Base-by-base conservation (phyloP, 1,284 basidiomycete species). In the Mycosarcoma mackinlayi region DNA sequence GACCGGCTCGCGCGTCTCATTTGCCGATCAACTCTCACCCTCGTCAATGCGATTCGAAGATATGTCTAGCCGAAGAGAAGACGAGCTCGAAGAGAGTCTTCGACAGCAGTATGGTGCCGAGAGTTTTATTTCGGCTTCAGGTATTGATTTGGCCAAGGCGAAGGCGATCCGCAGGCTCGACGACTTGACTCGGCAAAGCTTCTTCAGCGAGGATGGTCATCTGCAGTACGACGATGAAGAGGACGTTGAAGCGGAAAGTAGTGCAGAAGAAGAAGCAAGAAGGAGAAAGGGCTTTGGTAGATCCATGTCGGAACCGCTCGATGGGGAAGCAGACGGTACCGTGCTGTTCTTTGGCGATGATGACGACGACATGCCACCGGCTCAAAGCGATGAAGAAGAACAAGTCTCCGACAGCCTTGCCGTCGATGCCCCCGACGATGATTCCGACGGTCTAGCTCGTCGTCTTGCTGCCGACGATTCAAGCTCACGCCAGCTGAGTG, bases 251-350 rank as follows among this genome's bases (percentile, higher is more conserved):
- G 58, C 38, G 8, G 47, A 48, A 53, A 24, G 56, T 23, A 3
- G 47, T 3, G 52, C 30, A 6, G 46, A 47, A 19, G 59, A 41
- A 10, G 45, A 37, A 3, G 38, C 41, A 6, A 46, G 49, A 16
- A 34, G 58, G 24, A 25, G 42, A 6, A 64, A 41, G 35, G 57
- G 60, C 38, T 3, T 41, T 3, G 57, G 52, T 3, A 33, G 70
- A 11, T 57, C 60, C 23, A 56, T 58, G 60, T 68, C 64, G 10
- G 70, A 68, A 34, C 64, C 70, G n/a, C 41, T 72, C 4, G 56
- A 67, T 1, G 60, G 55, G 13, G 69, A 60, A 24, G 52, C 40
- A 1, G 65, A 71, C 38, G 68, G 62, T n/a, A 51, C 56, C 1
- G 54, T 71, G 1, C 45, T 52, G 34, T 67, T 71, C 28, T 57